Evolutionary conservation across 495 filamentous ascomycete species (phyloP).

Genomic region (Podospora tetraspora): DNA sequence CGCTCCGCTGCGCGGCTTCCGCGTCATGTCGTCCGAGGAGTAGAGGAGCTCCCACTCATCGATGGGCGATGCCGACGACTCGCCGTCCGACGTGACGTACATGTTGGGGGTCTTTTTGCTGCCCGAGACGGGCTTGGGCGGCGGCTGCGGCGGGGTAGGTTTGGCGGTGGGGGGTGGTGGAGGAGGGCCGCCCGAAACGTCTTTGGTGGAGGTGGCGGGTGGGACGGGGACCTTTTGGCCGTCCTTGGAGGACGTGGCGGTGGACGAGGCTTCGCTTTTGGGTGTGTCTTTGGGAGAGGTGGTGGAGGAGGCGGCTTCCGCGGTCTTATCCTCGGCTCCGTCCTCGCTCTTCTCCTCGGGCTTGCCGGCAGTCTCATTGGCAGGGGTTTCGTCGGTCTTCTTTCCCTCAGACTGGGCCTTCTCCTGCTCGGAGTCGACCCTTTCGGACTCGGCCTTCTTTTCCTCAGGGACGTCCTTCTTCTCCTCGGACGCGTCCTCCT

Average conservation of each 20-base stretch:
- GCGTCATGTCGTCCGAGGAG: conserved; percentile 46
- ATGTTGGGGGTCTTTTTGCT: conserved; percentile 24
- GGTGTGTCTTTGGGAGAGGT: conserved; percentile 28
- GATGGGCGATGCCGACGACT: conserved; percentile 45
- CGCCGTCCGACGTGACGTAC: conserved; percentile 38
- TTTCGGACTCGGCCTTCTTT: conserved; percentile 2
- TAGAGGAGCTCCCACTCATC: conserved; percentile 49
- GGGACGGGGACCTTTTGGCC: conserved; percentile 32
- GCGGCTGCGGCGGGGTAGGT: neutral
- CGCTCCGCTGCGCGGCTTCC: conserved; percentile 40
- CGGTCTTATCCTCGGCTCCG: conserved; percentile 12
- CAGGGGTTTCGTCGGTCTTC: neutral
- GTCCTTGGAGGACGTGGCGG: conserved; percentile 17
- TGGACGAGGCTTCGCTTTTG: conserved; percentile 25
- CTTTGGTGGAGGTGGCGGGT: conserved; percentile 19
- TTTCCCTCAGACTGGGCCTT: neutral
- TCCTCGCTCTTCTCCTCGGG: conserved; percentile 9
- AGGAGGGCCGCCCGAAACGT: conserved; percentile 25
- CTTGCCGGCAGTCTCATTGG: conserved; percentile 7
- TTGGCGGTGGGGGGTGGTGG: conserved; percentile 14
- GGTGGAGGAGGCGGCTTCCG: conserved; percentile 19
- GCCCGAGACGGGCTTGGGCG: conserved; percentile 2
- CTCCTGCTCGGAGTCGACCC: neutral
- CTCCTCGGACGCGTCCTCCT: conserved; percentile 7
- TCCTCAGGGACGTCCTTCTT: conserved; percentile 7